phyloP scores from a whole-genome alignment of 1,284 basidiomycete genomes.

The Pterula multifida region DNA sequence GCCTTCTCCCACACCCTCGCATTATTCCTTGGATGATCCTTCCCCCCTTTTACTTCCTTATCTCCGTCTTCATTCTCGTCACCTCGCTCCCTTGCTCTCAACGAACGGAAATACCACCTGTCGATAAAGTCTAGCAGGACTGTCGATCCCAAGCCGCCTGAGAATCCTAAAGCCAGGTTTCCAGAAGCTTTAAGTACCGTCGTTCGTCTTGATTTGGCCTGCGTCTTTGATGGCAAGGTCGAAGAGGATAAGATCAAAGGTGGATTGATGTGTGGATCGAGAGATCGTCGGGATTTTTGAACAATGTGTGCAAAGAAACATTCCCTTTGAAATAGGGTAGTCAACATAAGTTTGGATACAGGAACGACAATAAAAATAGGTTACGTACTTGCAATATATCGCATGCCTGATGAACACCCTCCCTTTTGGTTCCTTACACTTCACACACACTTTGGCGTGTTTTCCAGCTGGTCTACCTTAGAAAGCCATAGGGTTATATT shows the following conservation, averaged over 20 bases:
- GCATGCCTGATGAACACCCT: slow-evolving; percentile 66
- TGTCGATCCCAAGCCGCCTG: slow-evolving; percentile 64
- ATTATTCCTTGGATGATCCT: slow-evolving; percentile 53
- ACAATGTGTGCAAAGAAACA: slow-evolving; percentile 56
- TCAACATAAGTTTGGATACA: background rate
- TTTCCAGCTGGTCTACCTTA: slow-evolving; percentile 53
- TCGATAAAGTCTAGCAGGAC: slow-evolving; percentile 59
- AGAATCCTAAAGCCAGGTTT: slow-evolving; percentile 54
- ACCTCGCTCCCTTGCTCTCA: slow-evolving; percentile 16
- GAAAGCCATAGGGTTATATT: background rate
- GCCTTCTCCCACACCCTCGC: slow-evolving; percentile 47
- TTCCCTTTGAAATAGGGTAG: slow-evolving; percentile 25
- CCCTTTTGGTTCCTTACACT: slow-evolving; percentile 53
- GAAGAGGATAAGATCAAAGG: slow-evolving; percentile 12
- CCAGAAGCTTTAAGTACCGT: slow-evolving; percentile 52
- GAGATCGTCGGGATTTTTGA: slow-evolving; percentile 48
- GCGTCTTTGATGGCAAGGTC: background rate
- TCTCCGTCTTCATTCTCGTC: slow-evolving; percentile 1
- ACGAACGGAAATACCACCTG: slow-evolving; percentile 41
- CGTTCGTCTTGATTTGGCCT: slow-evolving; percentile 32
- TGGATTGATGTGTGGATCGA: slow-evolving; percentile 55
- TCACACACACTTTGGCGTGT: slow-evolving; percentile 51
- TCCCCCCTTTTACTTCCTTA: slow-evolving; percentile 32
- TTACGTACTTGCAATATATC: slow-evolving; percentile 69
- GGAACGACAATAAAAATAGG: slow-evolving; percentile 1